Evolutionary conservation across 352 stramenopile species (phyloP).

Genomic region (Elongisporangium prolatum): DNA sequence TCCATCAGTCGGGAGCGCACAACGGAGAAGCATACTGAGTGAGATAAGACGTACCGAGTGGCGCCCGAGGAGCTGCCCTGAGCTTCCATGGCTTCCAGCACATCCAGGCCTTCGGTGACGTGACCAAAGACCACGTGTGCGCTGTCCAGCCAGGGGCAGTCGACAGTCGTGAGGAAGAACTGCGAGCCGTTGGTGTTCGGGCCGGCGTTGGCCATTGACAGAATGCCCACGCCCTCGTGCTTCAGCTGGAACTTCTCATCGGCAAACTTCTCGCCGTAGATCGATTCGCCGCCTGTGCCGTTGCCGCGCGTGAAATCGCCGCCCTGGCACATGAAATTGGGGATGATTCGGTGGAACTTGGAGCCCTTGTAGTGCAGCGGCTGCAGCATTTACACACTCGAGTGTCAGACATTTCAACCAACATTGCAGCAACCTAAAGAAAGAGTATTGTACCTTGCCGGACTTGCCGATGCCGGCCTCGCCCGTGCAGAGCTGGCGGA

Average conservation of each 20-base stretch:
- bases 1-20: constrained; percentile 3
- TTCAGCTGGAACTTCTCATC: constrained; percentile 96
- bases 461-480: constrained; percentile 90
- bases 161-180: constrained; percentile 96
- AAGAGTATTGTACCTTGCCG: constrained; percentile 29
- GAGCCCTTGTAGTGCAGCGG: constrained; percentile 86
- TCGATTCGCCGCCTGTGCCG: constrained; percentile 87
- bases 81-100: constrained; percentile 95
- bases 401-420: neutral
- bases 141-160: constrained; percentile 88
- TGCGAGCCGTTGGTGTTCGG: constrained; percentile 97
- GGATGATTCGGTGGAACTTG: constrained; percentile 92
- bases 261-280: constrained; percentile 94
- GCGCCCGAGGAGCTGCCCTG: constrained; percentile 91
- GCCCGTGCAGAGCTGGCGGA: constrained; percentile 95
- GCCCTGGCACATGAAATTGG: constrained; percentile 95
- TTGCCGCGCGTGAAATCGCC: constrained; percentile 96
- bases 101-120: constrained; percentile 92
- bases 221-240: constrained; percentile 85
- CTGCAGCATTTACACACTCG: constrained; percentile 4
- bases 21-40: too few relatives aligned
- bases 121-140: constrained; percentile 92
- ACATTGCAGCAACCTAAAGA: neutral
- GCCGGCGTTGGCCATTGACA: constrained; percentile 97
- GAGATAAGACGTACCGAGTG: constrained; percentile 38